Evolutionary conservation across 495 filamentous ascomycete genomes (phyloP).

Genomic region (Bryoglossum gracile): DNA sequence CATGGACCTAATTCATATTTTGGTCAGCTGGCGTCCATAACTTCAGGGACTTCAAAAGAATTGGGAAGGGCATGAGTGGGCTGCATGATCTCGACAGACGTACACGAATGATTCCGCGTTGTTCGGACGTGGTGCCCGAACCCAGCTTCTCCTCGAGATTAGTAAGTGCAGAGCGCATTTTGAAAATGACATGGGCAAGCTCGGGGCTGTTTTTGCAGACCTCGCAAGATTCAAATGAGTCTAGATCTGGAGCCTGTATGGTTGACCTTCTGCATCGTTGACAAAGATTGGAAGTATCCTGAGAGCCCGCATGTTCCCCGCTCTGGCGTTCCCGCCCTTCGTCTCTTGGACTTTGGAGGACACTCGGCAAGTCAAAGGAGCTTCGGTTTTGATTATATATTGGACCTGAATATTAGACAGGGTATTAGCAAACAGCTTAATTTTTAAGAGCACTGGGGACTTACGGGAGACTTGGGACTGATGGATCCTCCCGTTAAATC

Average conservation of each 20-base stretch:
- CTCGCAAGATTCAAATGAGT: slow-evolving; percentile 10
- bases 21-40: slow-evolving; percentile 13
- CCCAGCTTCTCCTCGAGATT: slow-evolving; percentile 20
- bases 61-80: background rate
- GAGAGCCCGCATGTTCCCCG: slow-evolving; percentile 7
- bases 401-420: slow-evolving; percentile 4
- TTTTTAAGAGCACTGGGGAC: background rate
- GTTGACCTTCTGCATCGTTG: slow-evolving; percentile 17
- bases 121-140: slow-evolving; percentile 16
- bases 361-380: background rate
- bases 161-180: slow-evolving; percentile 17
- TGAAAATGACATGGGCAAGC: slow-evolving; percentile 12
- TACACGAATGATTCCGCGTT: slow-evolving; percentile 13
- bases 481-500: slow-evolving; percentile 8
- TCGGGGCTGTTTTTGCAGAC: slow-evolving; percentile 14
- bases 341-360: background rate
- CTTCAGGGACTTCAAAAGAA: background rate
- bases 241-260: slow-evolving; percentile 9
- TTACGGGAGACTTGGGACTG: slow-evolving; percentile 9
- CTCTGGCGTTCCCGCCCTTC: slow-evolving; percentile 9
- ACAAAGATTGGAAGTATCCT: slow-evolving; percentile 13
- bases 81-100: slow-evolving; percentile 14
- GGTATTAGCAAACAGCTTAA: slow-evolving; percentile 3
- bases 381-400: background rate
- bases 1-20: slow-evolving; percentile 12